Conservation (phyloP, 352 stramenopile genomes). For the Phytopythium chamaehyphon region DNA sequence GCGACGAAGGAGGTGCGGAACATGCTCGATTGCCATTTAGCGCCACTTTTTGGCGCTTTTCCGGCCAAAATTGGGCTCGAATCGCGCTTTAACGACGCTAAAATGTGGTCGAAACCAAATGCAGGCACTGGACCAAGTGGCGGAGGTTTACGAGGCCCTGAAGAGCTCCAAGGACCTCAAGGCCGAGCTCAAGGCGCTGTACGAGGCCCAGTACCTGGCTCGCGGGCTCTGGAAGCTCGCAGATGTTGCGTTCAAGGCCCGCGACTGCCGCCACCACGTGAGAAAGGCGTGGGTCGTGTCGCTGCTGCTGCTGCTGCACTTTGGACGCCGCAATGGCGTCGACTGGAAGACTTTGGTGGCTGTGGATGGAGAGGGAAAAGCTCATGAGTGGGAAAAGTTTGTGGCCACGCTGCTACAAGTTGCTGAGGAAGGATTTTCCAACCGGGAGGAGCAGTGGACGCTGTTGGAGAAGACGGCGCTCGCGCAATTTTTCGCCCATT, state of each 20-base stretch:
- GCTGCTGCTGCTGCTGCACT: slow-evolving; percentile 36
- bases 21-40: too few relatives aligned
- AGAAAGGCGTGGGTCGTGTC: slow-evolving; percentile 41
- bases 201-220: slow-evolving; percentile 36
- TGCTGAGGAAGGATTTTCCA: slow-evolving; percentile 10
- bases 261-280: slow-evolving; percentile 26
- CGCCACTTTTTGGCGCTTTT: too few relatives aligned
- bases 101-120: too few relatives aligned
- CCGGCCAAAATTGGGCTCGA: too few relatives aligned
- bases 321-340: neutral
- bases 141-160: slow-evolving; percentile 4
- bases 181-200: slow-evolving; percentile 18
- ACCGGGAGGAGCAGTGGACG: slow-evolving; percentile 26
- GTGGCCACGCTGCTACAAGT: slow-evolving; percentile 31
- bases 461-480: slow-evolving; percentile 49
- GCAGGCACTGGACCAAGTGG: slow-evolving; percentile 4
- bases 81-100: too few relatives aligned
- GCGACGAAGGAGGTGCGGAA: too few relatives aligned
- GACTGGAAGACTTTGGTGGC: slow-evolving; percentile 16
- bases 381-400: slow-evolving; percentile 31
- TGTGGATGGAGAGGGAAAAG: slow-evolving; percentile 7
- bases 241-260: slow-evolving; percentile 9
- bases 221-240: slow-evolving; percentile 46
- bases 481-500: slow-evolving; percentile 55
- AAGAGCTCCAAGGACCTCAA: neutral